Evolutionary conservation across 495 filamentous ascomycete species (phyloP), one percentile per base, ranked within the genome.

Genomic region (Neohortaea acidophila): DNA sequence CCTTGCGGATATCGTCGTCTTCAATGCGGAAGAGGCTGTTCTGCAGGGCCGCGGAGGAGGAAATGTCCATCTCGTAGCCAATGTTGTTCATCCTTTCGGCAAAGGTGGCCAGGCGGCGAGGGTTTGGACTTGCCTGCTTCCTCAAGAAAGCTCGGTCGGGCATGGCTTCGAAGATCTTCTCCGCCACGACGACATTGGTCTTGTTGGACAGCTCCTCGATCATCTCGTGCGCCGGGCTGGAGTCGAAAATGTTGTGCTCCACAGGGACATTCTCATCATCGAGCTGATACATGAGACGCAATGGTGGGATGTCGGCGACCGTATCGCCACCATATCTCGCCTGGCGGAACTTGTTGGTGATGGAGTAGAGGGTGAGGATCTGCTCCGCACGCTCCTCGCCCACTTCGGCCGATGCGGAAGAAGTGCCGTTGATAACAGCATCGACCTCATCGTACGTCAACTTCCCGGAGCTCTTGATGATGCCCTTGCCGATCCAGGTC

Each of bases 251-350:
- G 63, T 96, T 97, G 51, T 82, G 73, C 61, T 89, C 84, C 18
- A 94, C 83, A 0, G 87, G 89, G 24, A 94, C 83, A 55, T 94
- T 94, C 65, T 97, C 89, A 48, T 97, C 89, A 51, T 97, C 91
- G n/a, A 94, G 72, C 57, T 89, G 81, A 54, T 93, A 80, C 26
- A 96, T 63, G 23, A 97, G 70, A 29, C 89, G 80, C 34, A 96
- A 72, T 32, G 86, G 74, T 14, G 86, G 80, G 43, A 92, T 80
- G 7, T 79, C 70, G 22, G 77, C 70, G 14, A 45, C 47, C 18
- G 73, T 71, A 17, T 77, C 77, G 37, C 84, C 77, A 33, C 81
- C 81, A 45, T 89, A 79, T 30, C 89, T 74, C 5, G 75, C 69
- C 56, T 93, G 81, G 25, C 84, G 79, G 69, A 94, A 89, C 55